Conservation (phyloP, 2,329 filamentous ascomycete genomes). For the Alternaria arbusti region DNA sequence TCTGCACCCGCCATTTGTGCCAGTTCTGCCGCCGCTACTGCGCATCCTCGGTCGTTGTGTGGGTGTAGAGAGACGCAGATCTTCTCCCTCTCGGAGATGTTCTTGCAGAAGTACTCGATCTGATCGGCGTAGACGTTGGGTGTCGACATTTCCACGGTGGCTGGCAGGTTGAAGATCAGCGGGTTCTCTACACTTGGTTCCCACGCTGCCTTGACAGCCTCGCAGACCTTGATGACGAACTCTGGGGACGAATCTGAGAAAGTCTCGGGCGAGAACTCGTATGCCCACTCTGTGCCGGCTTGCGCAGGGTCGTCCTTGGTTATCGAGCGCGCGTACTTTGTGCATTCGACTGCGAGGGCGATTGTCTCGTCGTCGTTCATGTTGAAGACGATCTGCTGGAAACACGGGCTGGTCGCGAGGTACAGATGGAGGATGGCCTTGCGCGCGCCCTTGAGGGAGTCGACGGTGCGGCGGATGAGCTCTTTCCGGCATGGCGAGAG, state of each 20-base stretch:
- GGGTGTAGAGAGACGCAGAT: slow-evolving; percentile 89
- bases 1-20: slow-evolving; percentile 97
- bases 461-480: slow-evolving; percentile 86
- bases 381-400: slow-evolving; percentile 88
- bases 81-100: slow-evolving; percentile 85
- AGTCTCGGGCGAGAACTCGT: slow-evolving; percentile 83
- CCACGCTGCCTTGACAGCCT: slow-evolving; percentile 95
- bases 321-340: slow-evolving; percentile 84
- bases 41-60: slow-evolving; percentile 93
- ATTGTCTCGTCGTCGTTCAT: slow-evolving; percentile 83
- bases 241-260: slow-evolving; percentile 92
- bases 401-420: slow-evolving; percentile 94
- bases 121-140: slow-evolving; percentile 96
- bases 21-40: slow-evolving; percentile 86
- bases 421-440: slow-evolving; percentile 96
- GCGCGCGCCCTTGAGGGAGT: slow-evolving; percentile 86
- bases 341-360: slow-evolving; percentile 82
- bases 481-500: slow-evolving; percentile 91
- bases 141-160: slow-evolving; percentile 93
- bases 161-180: slow-evolving; percentile 96
- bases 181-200: slow-evolving; percentile 77
- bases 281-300: slow-evolving; percentile 71
- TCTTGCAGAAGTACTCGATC: slow-evolving; percentile 91
- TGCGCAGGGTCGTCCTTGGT: slow-evolving; percentile 76
- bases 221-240: slow-evolving; percentile 81